These are phyloP conservation scores for Hymenoscyphus linearis DNA, from an alignment of 2,329 filamentous ascomycete genomes.

Conservation along the genomic window DNA sequence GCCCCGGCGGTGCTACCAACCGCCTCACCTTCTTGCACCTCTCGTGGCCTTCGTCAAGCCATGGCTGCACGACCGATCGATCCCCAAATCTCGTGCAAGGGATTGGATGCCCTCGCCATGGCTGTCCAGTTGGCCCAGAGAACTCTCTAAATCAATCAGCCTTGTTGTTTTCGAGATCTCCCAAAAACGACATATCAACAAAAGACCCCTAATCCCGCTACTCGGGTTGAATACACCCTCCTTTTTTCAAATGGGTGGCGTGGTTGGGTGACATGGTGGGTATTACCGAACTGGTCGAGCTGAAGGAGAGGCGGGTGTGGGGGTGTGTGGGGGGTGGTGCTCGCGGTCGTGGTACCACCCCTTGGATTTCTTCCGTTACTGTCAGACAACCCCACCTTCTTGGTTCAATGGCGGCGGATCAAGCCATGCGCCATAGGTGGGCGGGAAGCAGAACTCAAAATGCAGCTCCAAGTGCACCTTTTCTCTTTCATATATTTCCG, in stretches of 20 bases:
- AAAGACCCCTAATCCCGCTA: background rate
- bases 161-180: background rate
- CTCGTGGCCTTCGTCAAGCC: background rate
- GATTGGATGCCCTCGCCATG: slow-evolving; percentile 14
- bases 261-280: background rate
- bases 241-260: background rate
- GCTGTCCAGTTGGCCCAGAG: slow-evolving; percentile 2
- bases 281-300: background rate
- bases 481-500: background rate
- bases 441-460: too few relatives aligned
- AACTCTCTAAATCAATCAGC: background rate
- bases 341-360: background rate
- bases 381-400: background rate
- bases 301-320: too few relatives aligned
- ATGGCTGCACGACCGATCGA: background rate
- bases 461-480: background rate
- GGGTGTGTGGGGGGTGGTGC: background rate
- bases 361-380: too few relatives aligned
- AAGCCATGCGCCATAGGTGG: background rate
- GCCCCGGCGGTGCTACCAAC: background rate
- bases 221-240: background rate
- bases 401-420: background rate
- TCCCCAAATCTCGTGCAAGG: background rate
- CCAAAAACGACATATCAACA: background rate
- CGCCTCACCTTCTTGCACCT: background rate